phyloP scores from a whole-genome alignment of 208 protist species.

The Leishmania major region DNA sequence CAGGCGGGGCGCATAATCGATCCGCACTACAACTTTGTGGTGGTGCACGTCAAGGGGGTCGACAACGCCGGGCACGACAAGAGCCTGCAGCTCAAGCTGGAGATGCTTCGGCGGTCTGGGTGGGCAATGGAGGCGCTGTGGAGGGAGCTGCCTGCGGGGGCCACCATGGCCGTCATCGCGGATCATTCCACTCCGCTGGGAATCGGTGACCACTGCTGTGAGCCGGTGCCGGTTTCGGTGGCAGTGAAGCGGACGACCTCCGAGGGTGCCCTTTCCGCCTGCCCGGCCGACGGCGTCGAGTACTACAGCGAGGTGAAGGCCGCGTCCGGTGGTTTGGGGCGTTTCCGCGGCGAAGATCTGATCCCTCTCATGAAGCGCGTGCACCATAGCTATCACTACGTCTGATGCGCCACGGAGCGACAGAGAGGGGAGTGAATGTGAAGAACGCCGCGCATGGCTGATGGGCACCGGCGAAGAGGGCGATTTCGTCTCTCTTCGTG shows the following conservation, averaged over 20 bases:
- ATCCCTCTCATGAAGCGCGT: slow-evolving; percentile 57
- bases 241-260: slow-evolving; percentile 35
- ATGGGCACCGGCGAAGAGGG: not conserved
- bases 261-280: not conserved
- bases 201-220: slow-evolving; percentile 71
- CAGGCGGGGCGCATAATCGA: slow-evolving; percentile 10
- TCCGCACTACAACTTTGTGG: slow-evolving; percentile 49
- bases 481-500: not conserved
- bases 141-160: slow-evolving; percentile 46
- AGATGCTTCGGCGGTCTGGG: slow-evolving; percentile 53
- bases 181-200: slow-evolving; percentile 70
- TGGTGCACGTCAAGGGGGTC: slow-evolving; percentile 81
- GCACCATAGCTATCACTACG: slow-evolving; percentile 63
- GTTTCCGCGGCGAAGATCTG: slow-evolving; percentile 58
- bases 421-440: not conserved
- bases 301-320: slow-evolving; percentile 61
- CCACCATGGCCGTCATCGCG: slow-evolving; percentile 57
- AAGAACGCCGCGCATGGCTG: not conserved
- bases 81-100: slow-evolving; percentile 43
- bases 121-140: slow-evolving; percentile 53
- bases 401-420: not conserved
- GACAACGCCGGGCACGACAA: slow-evolving; percentile 73
- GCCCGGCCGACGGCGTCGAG: slow-evolving; percentile 40
- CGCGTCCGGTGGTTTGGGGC: slow-evolving; percentile 37
- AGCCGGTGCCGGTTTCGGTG: slow-evolving; percentile 69